Percentiles rank a stretch among this genome's conserved stretches.
Evolutionary conservation across 1,284 basidiomycete species (phyloP).

Genomic region (Chondrostereum purpureum): DNA sequence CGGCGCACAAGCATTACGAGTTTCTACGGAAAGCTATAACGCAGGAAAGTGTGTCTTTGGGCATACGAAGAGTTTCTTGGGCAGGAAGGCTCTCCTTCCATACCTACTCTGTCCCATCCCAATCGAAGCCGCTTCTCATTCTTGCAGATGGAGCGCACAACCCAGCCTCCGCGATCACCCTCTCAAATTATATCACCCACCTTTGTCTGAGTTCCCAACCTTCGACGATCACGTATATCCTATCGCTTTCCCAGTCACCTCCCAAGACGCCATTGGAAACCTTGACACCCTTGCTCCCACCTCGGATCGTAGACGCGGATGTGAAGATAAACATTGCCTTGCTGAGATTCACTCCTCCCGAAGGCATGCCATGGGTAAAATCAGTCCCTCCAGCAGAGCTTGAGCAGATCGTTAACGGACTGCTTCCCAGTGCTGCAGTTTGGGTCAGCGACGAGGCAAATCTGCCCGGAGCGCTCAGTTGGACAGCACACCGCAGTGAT

Average conservation of each 20-base stretch:
- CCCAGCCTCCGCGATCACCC: constrained; percentile 66
- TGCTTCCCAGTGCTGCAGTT: constrained; percentile 36
- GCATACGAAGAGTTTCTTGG: constrained; percentile 66
- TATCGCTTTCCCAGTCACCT: constrained; percentile 76
- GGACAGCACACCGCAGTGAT: constrained; percentile 30
- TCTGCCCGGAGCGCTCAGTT: constrained; percentile 34
- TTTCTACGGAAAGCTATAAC: constrained; percentile 35
- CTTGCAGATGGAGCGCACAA: constrained; percentile 97
- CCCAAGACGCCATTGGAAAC: constrained; percentile 72
- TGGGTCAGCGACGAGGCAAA: constrained; percentile 31
- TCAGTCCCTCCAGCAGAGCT: constrained; percentile 49
- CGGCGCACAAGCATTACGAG: constrained; percentile 44
- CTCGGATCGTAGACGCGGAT: constrained; percentile 13
- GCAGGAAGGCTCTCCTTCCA: constrained; percentile 80
- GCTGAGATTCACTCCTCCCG: constrained; percentile 63
- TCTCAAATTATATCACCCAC: constrained; percentile 66
- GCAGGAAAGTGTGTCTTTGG: constrained; percentile 40
- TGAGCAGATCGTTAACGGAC: constrained; percentile 30
- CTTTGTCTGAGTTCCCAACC: constrained; percentile 27
- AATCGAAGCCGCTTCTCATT: constrained; percentile 31
- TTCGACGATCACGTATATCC: constrained; percentile 61
- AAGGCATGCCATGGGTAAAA: constrained; percentile 89
- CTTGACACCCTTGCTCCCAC: constrained; percentile 54
- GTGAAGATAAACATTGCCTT: constrained; percentile 42
- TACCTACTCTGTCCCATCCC: constrained; percentile 17